A percentile compares a stretch with the other conserved stretches of the same genome.
Conservation (phyloP, 352 stramenopile species). For the Blastocystis hominis region DNA sequence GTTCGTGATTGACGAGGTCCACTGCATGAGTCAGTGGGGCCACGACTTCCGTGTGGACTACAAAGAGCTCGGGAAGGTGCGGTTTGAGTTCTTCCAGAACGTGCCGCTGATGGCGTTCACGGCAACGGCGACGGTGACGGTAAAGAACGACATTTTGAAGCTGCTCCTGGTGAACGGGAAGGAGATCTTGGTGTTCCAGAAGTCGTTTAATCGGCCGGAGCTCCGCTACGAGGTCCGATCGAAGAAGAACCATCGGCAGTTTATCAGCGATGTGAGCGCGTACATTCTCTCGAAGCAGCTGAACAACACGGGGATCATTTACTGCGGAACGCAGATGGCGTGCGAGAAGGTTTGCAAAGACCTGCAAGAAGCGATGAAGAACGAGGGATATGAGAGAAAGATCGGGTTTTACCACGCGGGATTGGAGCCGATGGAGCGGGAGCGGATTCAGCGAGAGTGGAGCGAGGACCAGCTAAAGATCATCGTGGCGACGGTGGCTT, state of each 20-base stretch:
- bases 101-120: conserved; percentile 77
- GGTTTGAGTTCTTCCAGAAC: background rate
- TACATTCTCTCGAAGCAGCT: conserved; percentile 15
- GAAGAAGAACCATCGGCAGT: conserved; percentile 63
- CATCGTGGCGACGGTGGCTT: conserved; percentile 85
- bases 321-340: conserved; percentile 45
- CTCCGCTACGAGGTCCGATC: conserved; percentile 73
- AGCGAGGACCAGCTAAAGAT: conserved; percentile 65
- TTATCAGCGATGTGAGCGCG: background rate
- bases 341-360: conserved; percentile 50
- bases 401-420: conserved; percentile 67
- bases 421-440: conserved; percentile 65
- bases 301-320: conserved; percentile 58
- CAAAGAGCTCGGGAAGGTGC: conserved; percentile 61
- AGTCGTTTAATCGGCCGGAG: conserved; percentile 78
- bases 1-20: conserved; percentile 83
- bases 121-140: conserved; percentile 74
- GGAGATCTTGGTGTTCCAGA: conserved; percentile 58
- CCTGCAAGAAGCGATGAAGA: background rate
- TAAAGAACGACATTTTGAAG: conserved; percentile 38
- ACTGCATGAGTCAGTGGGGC: conserved; percentile 85
- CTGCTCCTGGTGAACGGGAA: background rate
- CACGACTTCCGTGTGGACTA: conserved; percentile 81
- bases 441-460: conserved; percentile 63
- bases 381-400: conserved; percentile 46